A percentile compares a stretch with the other conserved stretches of the same genome.
phyloP scores from a whole-genome alignment of 108 stramenopile genomes.

The Chaetoceros tenuissimus region DNA sequence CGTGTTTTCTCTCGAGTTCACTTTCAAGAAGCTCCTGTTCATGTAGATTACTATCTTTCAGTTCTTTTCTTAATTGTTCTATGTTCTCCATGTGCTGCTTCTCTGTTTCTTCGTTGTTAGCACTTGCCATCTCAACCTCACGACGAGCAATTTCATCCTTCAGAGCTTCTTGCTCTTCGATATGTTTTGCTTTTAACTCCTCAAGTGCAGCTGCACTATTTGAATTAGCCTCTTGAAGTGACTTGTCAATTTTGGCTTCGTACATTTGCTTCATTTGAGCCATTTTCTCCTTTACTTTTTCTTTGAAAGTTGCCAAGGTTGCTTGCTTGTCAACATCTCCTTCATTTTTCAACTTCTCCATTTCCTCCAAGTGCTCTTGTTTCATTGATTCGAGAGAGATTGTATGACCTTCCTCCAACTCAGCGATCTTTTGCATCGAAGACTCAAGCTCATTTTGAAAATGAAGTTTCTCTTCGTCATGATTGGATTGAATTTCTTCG shows the following conservation, averaged over 20 bases:
- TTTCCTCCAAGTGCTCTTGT: slow-evolving; percentile 7
- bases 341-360: slow-evolving; percentile 5
- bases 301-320: background rate
- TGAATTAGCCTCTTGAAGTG: too few relatives aligned
- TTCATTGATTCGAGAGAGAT: slow-evolving; percentile 6
- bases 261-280: too few relatives aligned
- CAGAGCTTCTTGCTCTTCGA: too few relatives aligned
- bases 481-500: slow-evolving; percentile 3
- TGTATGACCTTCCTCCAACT: slow-evolving; percentile 10
- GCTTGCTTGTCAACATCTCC: too few relatives aligned
- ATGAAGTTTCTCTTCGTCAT: slow-evolving; percentile 6
- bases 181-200: too few relatives aligned
- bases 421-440: too few relatives aligned
- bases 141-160: too few relatives aligned
- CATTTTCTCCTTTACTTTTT: background rate
- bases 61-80: background rate
- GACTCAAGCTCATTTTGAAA: too few relatives aligned
- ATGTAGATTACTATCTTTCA: background rate
- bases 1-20: background rate
- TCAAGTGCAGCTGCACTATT: too few relatives aligned
- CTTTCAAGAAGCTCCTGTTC: background rate
- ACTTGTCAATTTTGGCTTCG: too few relatives aligned
- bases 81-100: background rate
- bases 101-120: background rate
- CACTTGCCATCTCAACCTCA: too few relatives aligned